Evolutionary conservation across 148 eudicot species (phyloP), one percentile per base, ranked within the genome.

Genomic region (Selenicereus undatus): DNA sequence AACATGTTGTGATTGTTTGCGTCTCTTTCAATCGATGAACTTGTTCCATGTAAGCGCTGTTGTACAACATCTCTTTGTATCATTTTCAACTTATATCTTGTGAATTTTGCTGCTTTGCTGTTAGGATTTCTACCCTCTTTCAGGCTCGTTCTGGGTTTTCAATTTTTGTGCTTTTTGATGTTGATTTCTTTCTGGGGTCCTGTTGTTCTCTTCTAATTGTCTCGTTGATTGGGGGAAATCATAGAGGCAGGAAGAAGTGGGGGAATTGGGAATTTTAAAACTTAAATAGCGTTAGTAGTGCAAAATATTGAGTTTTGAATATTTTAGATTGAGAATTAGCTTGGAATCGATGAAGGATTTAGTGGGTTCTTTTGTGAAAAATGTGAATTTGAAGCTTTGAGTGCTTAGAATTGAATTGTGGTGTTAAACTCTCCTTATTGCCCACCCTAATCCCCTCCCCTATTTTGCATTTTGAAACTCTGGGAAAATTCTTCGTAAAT

Each of bases 11-110:
- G n/a, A 17, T 17, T 56, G 13, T 48, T 11, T 48, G 52, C n/a
- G 22, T 64, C 68, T 64, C 29, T 24, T n/a, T 8, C 27, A 64
- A 10, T 43, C 29, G 22, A 75, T 75, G 22, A 75, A 54, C 62
- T 75, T 75, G 64, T 22, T 76, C 75, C 75, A 42, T 39, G 75
- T 72, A 42, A 72, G 75, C 17, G n/a, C n/a, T 60, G 2, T 4
- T 11, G 3, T 56, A 64, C 29, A 22, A n/a, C 29, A n/a, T 24
- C n/a, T 24, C 26, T n/a, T 8, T 24, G 27, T n/a, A 22, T 21
- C 2, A 64, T n/a, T 64, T 24, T 64, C 68, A 22, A n/a, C 29
- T n/a, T 11, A 20, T 39, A 39, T 60, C 65, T 60, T 21, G 8
- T 60, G 9, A 64, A 24, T 64, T 20, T 20, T 56, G 22, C 62